Evolutionary conservation across 495 filamentous ascomycete genomes (phyloP).

Genomic region (Chaetomium fimeti): DNA sequence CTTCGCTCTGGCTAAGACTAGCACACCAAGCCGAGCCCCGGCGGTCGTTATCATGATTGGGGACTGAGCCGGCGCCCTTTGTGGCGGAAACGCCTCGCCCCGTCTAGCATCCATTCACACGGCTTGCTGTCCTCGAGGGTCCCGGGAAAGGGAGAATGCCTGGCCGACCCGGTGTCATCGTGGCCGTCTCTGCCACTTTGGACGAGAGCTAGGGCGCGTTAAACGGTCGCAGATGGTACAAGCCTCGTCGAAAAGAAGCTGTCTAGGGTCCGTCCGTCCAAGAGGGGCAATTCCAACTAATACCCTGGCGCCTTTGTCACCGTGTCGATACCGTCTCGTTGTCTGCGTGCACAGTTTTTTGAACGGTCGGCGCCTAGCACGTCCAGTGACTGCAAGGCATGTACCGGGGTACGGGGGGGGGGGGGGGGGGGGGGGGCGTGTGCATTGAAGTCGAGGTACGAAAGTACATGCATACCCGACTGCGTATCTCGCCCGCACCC

Average conservation of each 20-base stretch:
- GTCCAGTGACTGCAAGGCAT: neutral
- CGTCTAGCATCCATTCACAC: conserved; percentile 1
- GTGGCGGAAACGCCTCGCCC: conserved; percentile 9
- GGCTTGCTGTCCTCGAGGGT: neutral
- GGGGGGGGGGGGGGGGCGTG: too few species aligned
- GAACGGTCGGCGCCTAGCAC: conserved; percentile 19
- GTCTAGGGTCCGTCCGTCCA: neutral
- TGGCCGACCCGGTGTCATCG: neutral
- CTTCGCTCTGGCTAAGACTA: neutral
- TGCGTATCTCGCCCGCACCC: neutral
- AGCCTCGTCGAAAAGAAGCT: conserved; percentile 9
- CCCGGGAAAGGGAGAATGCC: conserved; percentile 5
- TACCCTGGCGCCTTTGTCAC: conserved; percentile 10
- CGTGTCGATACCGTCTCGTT: conserved; percentile 2
- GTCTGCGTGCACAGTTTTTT: conserved; percentile 15
- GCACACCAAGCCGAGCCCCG: neutral
- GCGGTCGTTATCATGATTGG: neutral
- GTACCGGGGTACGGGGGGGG: conserved; percentile 11
- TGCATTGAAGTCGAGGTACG: conserved; percentile 9
- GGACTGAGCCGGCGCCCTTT: neutral
- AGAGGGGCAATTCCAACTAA: conserved; percentile 9
- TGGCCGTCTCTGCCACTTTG: conserved; percentile 1
- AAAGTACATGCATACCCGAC: neutral
- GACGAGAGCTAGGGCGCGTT: conserved; percentile 9
- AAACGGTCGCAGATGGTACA: conserved; percentile 1